A percentile compares a stretch with the other conserved stretches of the same genome.
phyloP scores from a whole-genome alignment of 1,284 basidiomycete genomes.

The Spongiforma sp. region DNA sequence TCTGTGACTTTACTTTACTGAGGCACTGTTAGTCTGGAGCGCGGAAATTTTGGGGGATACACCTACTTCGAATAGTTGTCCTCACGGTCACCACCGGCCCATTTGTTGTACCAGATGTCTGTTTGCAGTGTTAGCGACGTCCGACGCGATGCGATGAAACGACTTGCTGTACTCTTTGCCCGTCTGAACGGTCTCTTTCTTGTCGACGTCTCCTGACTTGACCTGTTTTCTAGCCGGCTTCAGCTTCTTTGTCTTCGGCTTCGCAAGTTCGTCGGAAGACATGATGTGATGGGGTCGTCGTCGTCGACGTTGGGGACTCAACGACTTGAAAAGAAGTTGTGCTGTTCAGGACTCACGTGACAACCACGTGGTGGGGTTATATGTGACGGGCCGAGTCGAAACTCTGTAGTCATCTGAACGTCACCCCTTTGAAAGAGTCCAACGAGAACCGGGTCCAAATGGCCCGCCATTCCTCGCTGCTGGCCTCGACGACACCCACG shows the following conservation, averaged over 20 bases:
- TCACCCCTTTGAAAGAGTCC: conserved; percentile 19
- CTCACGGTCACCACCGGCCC: conserved; percentile 95
- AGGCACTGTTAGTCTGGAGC: conserved; percentile 6
- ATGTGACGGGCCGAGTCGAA: conserved; percentile 22
- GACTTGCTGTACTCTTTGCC: conserved; percentile 93
- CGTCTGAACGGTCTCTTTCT: conserved; percentile 86
- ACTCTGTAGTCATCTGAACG: conserved; percentile 11
- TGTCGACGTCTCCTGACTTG: conserved; percentile 87
- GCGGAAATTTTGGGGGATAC: not conserved
- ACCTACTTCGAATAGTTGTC: conserved; percentile 91
- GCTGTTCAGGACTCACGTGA: conserved; percentile 30
- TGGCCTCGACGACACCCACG: conserved; percentile 52
- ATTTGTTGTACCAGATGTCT: conserved; percentile 99
- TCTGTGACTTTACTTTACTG: conserved; percentile 93
- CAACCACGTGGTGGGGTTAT: conserved; percentile 18
- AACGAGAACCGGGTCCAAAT: conserved; percentile 35
- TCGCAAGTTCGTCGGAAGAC: conserved; percentile 27
- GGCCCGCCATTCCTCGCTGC: conserved; percentile 51
- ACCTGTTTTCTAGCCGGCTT: conserved; percentile 92
- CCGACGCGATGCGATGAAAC: not conserved
- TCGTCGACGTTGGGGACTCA: conserved; percentile 7
- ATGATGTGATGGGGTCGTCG: conserved; percentile 16
- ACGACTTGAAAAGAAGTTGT: too few species aligned
- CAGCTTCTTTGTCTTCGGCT: conserved; percentile 56
- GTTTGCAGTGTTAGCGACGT: conserved; percentile 26